Base-by-base conservation (phyloP, 2,329 filamentous ascomycete species). In the Talaromyces funiculosus region DNA sequence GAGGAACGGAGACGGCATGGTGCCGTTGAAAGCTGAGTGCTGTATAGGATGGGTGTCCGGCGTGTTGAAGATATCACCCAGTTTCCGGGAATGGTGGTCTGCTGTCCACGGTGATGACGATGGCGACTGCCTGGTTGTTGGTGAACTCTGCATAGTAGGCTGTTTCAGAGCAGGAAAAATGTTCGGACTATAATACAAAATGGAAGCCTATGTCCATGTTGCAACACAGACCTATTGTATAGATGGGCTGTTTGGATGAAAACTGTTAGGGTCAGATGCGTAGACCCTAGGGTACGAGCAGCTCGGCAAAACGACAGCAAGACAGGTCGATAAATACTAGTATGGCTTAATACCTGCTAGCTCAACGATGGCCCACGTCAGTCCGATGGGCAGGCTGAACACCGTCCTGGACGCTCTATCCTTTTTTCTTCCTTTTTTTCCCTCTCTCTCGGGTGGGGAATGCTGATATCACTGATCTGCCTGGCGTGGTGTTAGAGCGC, bases 21-120 rank as follows among this genome's bases (percentile, higher is more conserved):
- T 83, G 64, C 83, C 82, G 53, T 82, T 81, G 1, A 84, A 83
- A 62, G 80, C 78, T 18, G 81, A 76, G 63, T 77, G 74, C 54
- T 79, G 77, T 45, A 83, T 81, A 5, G 84, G 84, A 14, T 80
- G 33, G 47, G 61, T 75, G 43, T 78, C 61, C 3, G 85, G 84
- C 0, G 84, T 85, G 33, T 68, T 73, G 16, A 71, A 68, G 42
- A 71, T 63, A 38, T 68, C 66, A 31, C 66, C 64, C 40, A 65
- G 66, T 16, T 63, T 58, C 29, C 43, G 38, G 10, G 57, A 59
- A 62, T 65, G 43, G 59, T 66, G 24, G 16, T 56, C 49, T 26
- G 61, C 51, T 10, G 29, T 37, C 37, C 45, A 61, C 37, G 60
- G 38, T 14, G 45, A 53, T 20, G 47, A 57, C n/a, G 55, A n/a